Evolutionary conservation across 352 stramenopile species (phyloP), one percentile per base, ranked within the genome.

Genomic region (Peronospora destructor): DNA sequence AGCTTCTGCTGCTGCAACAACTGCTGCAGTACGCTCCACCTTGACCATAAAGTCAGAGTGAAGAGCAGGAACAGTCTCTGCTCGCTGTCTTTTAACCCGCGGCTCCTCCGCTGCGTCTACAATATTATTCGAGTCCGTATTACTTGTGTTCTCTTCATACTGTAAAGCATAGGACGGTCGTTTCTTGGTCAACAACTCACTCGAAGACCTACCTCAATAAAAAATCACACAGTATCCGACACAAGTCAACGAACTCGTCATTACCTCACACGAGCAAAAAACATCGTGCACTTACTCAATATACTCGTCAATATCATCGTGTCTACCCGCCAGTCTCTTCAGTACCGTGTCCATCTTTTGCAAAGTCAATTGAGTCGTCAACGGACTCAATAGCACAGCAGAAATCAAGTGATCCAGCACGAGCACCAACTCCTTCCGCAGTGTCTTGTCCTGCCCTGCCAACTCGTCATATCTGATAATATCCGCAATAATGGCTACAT

Each of bases 341-440:
- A 87, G 64, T 38, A 77, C 60, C 4, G 36, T 44, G 7, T 70
- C 56, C 29, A 87, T 66, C 53, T 68, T 60, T 23, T 51, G 28
- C 13, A 87, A 45, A 28, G 68, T 66, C 2, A 37, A 23, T 10
- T 69, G 49, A 6, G 48, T 65, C 40, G 50, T 65, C 12, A 76
- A 34, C 4, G 73, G 56, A 48, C 66, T 83, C 6, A 87, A 50
- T 49, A 87, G 53, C 54, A 87, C 69, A 2, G 76, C 71, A 16
- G 76, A 87, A 59, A 84, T 76, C 40, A 85, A 68, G 37, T 87
- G 76, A 45, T 87, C 76, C 34, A 85, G 56, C 39, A 76, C 67
- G 16, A 87, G 61, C 55, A 83, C 72, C 35, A 85, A 43, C 25
- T 85, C 71, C 6, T 80, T 78, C 3, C 73, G 61, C 53, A 84